Evolutionary conservation across 2,329 filamentous ascomycete genomes (phyloP).

Genomic region (Hypoxylon sp.): DNA sequence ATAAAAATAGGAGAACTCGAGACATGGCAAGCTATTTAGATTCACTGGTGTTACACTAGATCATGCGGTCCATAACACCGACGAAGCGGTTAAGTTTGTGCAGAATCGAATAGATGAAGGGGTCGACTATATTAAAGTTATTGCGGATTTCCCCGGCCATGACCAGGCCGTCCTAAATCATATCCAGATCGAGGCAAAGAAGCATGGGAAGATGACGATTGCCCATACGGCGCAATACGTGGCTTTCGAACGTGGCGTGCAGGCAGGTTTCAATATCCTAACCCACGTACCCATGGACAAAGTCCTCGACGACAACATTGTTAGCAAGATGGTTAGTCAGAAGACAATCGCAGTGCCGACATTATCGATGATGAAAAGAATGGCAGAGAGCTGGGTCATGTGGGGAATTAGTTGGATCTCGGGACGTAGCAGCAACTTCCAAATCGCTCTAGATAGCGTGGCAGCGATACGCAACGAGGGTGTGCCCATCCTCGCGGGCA

Average conservation of each 20-base stretch:
- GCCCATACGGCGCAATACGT: conserved; percentile 50
- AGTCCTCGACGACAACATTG: conserved; percentile 44
- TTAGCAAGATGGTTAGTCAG: conserved; percentile 38
- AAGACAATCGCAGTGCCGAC: conserved; percentile 52
- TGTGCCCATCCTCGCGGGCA: conserved; percentile 53
- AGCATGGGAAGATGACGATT: conserved; percentile 48
- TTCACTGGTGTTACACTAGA: conserved; percentile 27
- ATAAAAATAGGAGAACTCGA: conserved; percentile 35
- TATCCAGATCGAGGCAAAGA: conserved; percentile 46
- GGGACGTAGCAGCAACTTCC: conserved; percentile 41
- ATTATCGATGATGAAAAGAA: conserved; percentile 47
- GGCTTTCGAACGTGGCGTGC: conserved; percentile 49
- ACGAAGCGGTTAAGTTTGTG: conserved; percentile 44
- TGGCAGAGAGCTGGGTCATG: conserved; percentile 44
- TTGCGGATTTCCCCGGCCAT: conserved; percentile 48
- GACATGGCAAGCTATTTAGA: conserved; percentile 40
- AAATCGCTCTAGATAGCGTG: conserved; percentile 48
- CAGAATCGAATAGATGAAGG: conserved; percentile 39
- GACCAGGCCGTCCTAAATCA: conserved; percentile 46
- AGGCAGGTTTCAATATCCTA: conserved; percentile 51
- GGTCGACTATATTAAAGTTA: conserved; percentile 54
- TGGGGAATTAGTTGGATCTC: conserved; percentile 39
- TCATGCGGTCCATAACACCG: conserved; percentile 35
- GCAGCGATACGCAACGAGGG: conserved; percentile 48
- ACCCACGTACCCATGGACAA: conserved; percentile 52